phyloP scores from a whole-genome alignment of 2,329 filamentous ascomycete species.

The Acrocalymma vagum region DNA sequence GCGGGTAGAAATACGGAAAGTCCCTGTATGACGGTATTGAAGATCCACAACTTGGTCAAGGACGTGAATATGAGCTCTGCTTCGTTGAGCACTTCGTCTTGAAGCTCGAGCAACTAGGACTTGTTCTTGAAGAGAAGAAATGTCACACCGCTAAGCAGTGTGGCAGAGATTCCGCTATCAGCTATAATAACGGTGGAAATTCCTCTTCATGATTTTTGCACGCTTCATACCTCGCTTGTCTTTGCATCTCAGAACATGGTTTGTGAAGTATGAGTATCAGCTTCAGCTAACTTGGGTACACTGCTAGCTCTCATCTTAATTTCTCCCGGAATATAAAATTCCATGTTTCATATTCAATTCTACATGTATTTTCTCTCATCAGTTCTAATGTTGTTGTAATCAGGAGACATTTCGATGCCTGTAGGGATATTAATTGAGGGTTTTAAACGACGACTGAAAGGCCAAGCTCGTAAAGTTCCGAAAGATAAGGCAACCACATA shows the following conservation, averaged over 20 bases:
- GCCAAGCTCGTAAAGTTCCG: too few relatives aligned
- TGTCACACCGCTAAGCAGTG: conserved; percentile 23
- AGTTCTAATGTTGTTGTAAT: too few relatives aligned
- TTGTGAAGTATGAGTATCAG: too few relatives aligned
- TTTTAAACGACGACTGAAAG: too few relatives aligned
- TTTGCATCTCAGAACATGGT: conserved; percentile 23
- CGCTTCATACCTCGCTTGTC: conserved; percentile 28
- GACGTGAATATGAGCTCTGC: conserved; percentile 21
- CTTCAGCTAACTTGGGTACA: too few relatives aligned
- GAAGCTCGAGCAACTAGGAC: conserved; percentile 10
- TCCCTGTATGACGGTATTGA: conserved; percentile 29
- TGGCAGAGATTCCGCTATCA: conserved; percentile 49
- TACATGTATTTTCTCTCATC: too few relatives aligned
- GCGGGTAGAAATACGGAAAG: conserved; percentile 27
- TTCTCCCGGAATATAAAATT: too few relatives aligned
- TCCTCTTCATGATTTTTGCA: conserved; percentile 43
- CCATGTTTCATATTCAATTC: too few relatives aligned
- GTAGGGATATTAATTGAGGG: too few relatives aligned
- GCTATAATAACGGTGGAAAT: conserved; percentile 45
- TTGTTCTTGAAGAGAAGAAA: conserved; percentile 24
- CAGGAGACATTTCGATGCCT: too few relatives aligned
- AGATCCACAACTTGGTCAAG: conserved; percentile 14
- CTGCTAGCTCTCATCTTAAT: too few relatives aligned
- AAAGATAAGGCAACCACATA: too few relatives aligned
- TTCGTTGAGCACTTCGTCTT: conserved; percentile 20